These are phyloP conservation scores for Trichoderma orchidacearum DNA, from an alignment of 495 filamentous ascomycete species.

Conservation along the genomic window DNA sequence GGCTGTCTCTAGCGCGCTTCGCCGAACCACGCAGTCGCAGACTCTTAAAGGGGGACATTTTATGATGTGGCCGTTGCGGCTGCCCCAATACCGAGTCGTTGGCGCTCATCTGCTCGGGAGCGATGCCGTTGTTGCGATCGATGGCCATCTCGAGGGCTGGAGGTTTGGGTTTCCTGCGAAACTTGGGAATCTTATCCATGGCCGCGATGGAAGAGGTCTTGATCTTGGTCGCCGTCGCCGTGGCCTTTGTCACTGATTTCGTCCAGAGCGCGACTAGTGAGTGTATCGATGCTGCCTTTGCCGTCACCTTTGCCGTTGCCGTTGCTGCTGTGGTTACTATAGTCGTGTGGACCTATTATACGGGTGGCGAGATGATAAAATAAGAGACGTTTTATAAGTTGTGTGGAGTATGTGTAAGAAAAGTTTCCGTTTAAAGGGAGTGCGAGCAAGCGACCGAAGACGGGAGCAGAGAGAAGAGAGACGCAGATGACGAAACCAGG, in stretches of 20 bases:
- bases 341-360: no score
- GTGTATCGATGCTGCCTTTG: neutral
- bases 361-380: no score
- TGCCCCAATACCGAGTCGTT: neutral
- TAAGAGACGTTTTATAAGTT: no score
- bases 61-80: neutral
- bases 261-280: neutral
- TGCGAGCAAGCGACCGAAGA: neutral
- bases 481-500: neutral
- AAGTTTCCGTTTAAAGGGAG: no score
- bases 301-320: neutral
- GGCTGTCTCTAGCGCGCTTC: conserved; percentile 10
- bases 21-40: conserved; percentile 2
- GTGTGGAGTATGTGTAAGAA: no score
- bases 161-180: conserved; percentile 1
- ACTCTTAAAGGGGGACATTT: neutral
- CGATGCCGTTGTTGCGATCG: neutral
- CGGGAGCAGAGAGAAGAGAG: neutral
- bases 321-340: neutral
- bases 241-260: neutral
- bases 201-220: neutral
- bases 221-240: neutral
- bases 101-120: neutral
- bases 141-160: neutral
- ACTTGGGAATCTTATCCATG: conserved; percentile 4